These are phyloP conservation scores for Aaosphaeria arxii DNA, from an alignment of 2,329 filamentous ascomycete genomes.

Conservation along the genomic window DNA sequence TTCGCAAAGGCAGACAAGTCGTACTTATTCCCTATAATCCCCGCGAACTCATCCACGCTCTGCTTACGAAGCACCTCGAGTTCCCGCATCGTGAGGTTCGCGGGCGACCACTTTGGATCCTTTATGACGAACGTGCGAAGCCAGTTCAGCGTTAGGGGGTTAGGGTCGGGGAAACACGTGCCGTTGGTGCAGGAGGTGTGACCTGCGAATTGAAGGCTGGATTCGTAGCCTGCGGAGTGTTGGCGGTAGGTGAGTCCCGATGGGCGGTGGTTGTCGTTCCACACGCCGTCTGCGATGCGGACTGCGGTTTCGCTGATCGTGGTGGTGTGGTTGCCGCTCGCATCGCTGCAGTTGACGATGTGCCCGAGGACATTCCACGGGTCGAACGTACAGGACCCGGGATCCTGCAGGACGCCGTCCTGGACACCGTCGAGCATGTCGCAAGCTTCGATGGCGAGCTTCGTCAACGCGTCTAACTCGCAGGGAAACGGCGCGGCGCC, in stretches of 20 bases:
- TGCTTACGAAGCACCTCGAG: conserved; percentile 19
- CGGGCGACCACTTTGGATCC: neutral
- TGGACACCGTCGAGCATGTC: neutral
- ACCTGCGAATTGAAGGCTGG: neutral
- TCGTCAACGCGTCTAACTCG: conserved; percentile 9
- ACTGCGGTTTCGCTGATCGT: neutral
- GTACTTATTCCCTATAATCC: conserved; percentile 38
- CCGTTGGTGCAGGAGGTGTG: neutral
- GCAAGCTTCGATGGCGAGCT: conserved; percentile 10
- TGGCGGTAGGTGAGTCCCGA: too few species aligned
- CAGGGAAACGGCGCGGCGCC: conserved; percentile 13
- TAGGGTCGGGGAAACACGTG: neutral
- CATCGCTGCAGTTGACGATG: neutral
- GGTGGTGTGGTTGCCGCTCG: neutral
- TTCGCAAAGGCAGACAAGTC: conserved; percentile 37
- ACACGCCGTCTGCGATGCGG: neutral
- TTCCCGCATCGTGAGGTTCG: conserved; percentile 25
- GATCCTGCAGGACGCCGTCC: neutral
- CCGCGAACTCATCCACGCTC: conserved; percentile 27
- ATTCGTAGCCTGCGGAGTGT: neutral
- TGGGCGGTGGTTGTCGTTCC: neutral
- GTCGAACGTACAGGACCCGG: neutral
- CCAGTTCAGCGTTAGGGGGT: conserved; percentile 20
- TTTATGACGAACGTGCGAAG: conserved; percentile 12
- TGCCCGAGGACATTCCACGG: neutral